Base-by-base conservation (phyloP, 306 rosid genomes). In the Vigna mungo region DNA sequence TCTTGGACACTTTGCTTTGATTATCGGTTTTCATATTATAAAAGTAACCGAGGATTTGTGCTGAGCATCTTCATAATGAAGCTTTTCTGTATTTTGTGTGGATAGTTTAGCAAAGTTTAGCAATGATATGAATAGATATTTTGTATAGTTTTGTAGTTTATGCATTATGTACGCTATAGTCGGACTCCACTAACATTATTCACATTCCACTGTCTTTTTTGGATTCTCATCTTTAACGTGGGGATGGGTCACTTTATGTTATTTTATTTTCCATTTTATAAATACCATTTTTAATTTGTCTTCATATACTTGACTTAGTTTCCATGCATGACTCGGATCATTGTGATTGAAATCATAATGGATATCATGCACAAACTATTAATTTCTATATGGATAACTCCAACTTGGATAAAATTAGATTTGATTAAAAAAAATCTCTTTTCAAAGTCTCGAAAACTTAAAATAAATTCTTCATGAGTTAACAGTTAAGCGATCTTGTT, bases 181-280 rank as follows among this genome's bases (percentile, higher is more conserved):
- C 1, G 16, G 6, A 46, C 52, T 80, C 84, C 82, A 48, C 79
- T 76, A 55, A 17, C 71, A 46, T 62, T 78, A 78, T 82, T 82
- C 80, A 65, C 18, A 56, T 75, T 84, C 82, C 53, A 18, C 15
- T 14, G 3, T 32, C 76, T 71, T 79, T 71, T 51, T 10, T 4
- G 9, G 72, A 62, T 80, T 80, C 79, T 77, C 69, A 5, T 44
- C 86, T 69, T 74, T 61, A 79, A 21, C 1, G 18, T 61, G 51
- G 30, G 60, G 27, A 83, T 67, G 44, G 47, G 78, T 68, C 21
- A 32, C 65, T 56, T 36, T 72, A 43, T 69, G 18, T 23, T 27
- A 10, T 52, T 55, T 36, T 56, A 17, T 68, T 16, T 75, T 52
- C 75, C 58, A 49, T 71, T 3, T 30, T 30, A 30, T 53, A 18